Evolutionary conservation across 192 early-diverging fungal genomes (phyloP).

Genomic region (Powellomyces hirtus): DNA sequence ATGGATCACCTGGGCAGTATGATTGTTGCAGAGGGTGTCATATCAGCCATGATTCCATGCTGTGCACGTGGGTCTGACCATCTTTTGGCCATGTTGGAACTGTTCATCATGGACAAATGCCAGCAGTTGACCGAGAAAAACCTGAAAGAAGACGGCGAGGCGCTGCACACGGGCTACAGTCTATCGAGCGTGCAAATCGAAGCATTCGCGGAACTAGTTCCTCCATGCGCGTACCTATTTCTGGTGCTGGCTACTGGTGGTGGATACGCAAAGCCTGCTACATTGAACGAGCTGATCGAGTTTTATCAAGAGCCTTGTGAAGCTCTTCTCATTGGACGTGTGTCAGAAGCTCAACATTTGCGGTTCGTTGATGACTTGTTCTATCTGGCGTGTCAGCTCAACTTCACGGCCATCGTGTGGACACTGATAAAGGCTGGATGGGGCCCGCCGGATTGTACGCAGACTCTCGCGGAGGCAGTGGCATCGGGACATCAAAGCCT

Average conservation of each 20-base stretch:
- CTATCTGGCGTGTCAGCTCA: slow-evolving; percentile 31
- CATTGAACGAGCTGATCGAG: slow-evolving; percentile 32
- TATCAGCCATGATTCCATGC: slow-evolving; percentile 29
- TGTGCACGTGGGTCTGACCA: slow-evolving; percentile 32
- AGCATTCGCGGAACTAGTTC: slow-evolving; percentile 22
- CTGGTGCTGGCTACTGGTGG: slow-evolving; percentile 32
- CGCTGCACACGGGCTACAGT: neutral
- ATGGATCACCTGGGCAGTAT: slow-evolving; percentile 20
- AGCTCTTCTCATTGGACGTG: slow-evolving; percentile 14
- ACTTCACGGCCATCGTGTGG: slow-evolving; percentile 36
- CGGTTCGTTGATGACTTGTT: slow-evolving; percentile 32
- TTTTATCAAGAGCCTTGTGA: slow-evolving; percentile 34
- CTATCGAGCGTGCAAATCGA: neutral
- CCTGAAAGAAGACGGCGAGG: neutral
- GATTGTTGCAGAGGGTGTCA: slow-evolving; percentile 30
- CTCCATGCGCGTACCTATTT: slow-evolving; percentile 31
- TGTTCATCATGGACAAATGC: slow-evolving; percentile 32
- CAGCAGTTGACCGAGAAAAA: slow-evolving; percentile 18
- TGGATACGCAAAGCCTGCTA: slow-evolving; percentile 25
- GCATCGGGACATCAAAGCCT: slow-evolving; percentile 42
- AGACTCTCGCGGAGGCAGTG: slow-evolving; percentile 25
- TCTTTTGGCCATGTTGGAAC: slow-evolving; percentile 33
- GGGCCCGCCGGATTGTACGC: slow-evolving; percentile 28
- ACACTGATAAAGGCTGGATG: slow-evolving; percentile 34
- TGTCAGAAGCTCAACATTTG: slow-evolving; percentile 23